Percentiles rank a stretch among this genome's conserved stretches.
Conservation (phyloP, 345 rosid species). For the Erucastrum elatum region DNA sequence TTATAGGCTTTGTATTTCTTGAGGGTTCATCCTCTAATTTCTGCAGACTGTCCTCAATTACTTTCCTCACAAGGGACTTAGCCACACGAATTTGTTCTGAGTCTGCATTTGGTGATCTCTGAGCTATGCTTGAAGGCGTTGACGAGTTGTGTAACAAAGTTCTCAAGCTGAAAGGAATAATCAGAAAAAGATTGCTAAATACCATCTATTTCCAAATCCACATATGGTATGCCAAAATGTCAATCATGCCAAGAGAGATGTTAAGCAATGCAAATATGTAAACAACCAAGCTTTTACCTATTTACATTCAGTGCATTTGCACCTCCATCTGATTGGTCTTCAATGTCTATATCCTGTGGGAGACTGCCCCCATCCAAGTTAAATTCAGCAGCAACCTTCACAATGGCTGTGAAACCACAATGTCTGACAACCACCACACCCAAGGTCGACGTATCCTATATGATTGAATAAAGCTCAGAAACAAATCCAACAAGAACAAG, state of each 20-base stretch:
- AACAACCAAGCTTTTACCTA: constrained; percentile 49
- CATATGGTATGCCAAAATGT: constrained; percentile 14
- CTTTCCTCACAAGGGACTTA: constrained; percentile 67
- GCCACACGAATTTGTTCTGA: constrained; percentile 57
- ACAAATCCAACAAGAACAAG: constrained; percentile 32
- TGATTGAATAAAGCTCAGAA: constrained; percentile 36
- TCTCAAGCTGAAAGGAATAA: constrained; percentile 71
- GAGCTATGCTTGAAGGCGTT: constrained; percentile 52
- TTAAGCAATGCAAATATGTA: constrained; percentile 15
- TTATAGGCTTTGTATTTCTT: constrained; percentile 55
- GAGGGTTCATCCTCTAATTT: constrained; percentile 63
- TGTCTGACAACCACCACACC: constrained; percentile 91
- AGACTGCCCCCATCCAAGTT: constrained; percentile 53
- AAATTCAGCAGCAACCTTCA: constrained; percentile 63
- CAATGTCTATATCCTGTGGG: constrained; percentile 67
- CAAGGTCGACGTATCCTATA: constrained; percentile 84
- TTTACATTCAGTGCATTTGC: constrained; percentile 85
- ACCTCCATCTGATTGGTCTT: constrained; percentile 95
- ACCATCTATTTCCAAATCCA: constrained; percentile 11
- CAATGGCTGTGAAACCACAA: constrained; percentile 80
- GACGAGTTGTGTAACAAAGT: constrained; percentile 71
- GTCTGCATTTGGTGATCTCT: constrained; percentile 61
- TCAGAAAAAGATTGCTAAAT: constrained; percentile 20
- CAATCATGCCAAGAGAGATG: constrained; percentile 17
- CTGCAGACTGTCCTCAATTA: constrained; percentile 69